Evolutionary conservation across 2,329 filamentous ascomycete species (phyloP), one percentile per base, ranked within the genome.

Genomic region (Cryphonectria carpinicola): DNA sequence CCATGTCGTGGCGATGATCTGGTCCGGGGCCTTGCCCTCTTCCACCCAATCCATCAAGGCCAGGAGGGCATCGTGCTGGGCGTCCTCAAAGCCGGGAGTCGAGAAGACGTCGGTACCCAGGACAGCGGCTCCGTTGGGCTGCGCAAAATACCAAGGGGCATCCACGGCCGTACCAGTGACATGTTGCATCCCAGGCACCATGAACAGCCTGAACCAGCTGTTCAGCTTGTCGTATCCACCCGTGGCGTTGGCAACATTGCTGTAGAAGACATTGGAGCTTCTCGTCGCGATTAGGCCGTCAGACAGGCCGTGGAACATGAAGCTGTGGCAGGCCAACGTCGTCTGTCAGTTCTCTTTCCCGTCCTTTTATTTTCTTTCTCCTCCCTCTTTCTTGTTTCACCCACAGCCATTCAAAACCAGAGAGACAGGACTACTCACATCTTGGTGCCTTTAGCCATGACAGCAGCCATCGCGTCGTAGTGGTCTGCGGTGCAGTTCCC

Each of bases 201-300:
- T 76, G 75, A 88, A 88, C 73, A 86, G 80, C 1, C 81, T 76
- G 77, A 86, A 89, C 75, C 86, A 86, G 22, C 84, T 82, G 1
- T 81, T 83, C 56, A 83, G 82, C 54, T 72, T 61, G 39, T 73
- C 69, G 11, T 74, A 71, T 17, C 73, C 75, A 3, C 76, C 77
- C 80, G 86, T 83, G 0, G 80, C 82, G 1, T 76, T 73, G 13
- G 74, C 70, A 0, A 80, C 79, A 22, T 74, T 75, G 46, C 78
- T 66, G 68, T 79, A 80, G 73, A 81, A 83, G 39, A 78, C 70
- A 17, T 76, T 72, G 10, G 79, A 78, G 1, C 76, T 77, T 17
- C 76, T 73, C 0, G 79, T 75, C 10, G 78, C 74, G 28, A 84
- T 77, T 1, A 81, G 43, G 4, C 78, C 78, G 73, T 85, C 83